Percentiles rank a stretch among this genome's conserved stretches.
Evolutionary conservation across 768 basidiomycete genomes (phyloP).

Genomic region (Fomitopsis pulvina): DNA sequence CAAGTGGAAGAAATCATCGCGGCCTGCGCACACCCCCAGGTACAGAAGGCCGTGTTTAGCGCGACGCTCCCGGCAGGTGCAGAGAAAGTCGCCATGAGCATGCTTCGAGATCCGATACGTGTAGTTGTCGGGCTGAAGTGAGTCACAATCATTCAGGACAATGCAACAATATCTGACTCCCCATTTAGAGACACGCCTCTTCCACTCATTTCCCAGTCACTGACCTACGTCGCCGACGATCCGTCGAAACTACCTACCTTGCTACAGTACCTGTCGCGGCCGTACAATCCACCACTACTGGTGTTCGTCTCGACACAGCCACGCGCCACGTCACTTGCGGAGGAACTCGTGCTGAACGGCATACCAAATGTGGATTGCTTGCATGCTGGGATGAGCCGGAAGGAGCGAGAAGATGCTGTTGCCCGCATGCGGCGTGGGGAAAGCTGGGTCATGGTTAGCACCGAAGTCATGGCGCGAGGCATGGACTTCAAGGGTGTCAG

Average conservation of each 20-base stretch:
- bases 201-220: conserved; percentile 80
- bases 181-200: conserved; percentile 81
- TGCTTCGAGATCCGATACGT: conserved; percentile 81
- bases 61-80: conserved; percentile 88
- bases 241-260: conserved; percentile 91
- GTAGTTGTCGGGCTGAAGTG: conserved; percentile 97
- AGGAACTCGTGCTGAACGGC: conserved; percentile 75
- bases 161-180: background rate
- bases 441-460: conserved; percentile 93
- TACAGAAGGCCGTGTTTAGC: conserved; percentile 90
- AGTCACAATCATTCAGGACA: conserved; percentile 19
- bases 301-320: conserved; percentile 91
- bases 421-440: conserved; percentile 81
- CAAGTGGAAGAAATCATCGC: conserved; percentile 86
- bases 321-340: conserved; percentile 70
- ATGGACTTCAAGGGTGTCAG: conserved; percentile 96
- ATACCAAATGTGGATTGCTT: conserved; percentile 81
- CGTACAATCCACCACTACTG: conserved; percentile 86
- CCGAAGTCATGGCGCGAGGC: conserved; percentile 96
- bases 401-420: conserved; percentile 83
- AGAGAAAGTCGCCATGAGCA: conserved; percentile 82
- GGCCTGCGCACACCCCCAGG: conserved; percentile 56
- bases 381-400: conserved; percentile 84
- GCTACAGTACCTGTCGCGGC: conserved; percentile 68
- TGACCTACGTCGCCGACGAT: conserved; percentile 91